Base-by-base conservation (phyloP, 306 rosid genomes). In the Alnus rubra region DNA sequence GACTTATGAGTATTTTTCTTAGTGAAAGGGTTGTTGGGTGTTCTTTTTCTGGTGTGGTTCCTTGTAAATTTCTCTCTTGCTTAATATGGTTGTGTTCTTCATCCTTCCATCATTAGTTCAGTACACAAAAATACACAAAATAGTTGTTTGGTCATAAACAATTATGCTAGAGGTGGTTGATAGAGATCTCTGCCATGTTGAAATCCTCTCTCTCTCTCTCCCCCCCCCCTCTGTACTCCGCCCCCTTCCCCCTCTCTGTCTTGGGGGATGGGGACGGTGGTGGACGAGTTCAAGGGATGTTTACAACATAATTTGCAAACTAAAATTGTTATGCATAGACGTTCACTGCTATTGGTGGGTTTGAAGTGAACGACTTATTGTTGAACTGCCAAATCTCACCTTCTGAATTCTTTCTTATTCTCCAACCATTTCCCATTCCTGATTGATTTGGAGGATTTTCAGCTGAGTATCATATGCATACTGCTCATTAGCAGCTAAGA, bases 401-500 rank as follows among this genome's bases (percentile, higher is more conserved):
- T 47, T n/a, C 18, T 64, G 53, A 9, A 15, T 9, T 56, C 9
- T 74, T 67, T 23, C 52, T 55, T 14, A 59, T 19, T 33, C 16
- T 18, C 42, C 16, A 3, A 39, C 4, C 14, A 19, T 56, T 35
- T 50, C n/a, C 23, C 5, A 42, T 72, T 62, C 45, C 33, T 30
- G 70, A 67, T 48, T 23, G 73, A 35, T 23, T 12, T 37, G 10
- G 10, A 18, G 11, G 52, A 30, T 47, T 76, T 37, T 44, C 48
- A 23, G 45, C 45, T 60, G 18, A 14, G 37, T 51, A 71, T 33
- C 35, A 39, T 31, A 45, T 55, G 6, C 33, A 8, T 72, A 9
- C 37, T 35, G 19, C 39, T 9, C 75, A 59, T 81, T 56, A 28
- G 67, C 33, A 58, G 76, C 62, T 69, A 60, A 50, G 19, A 37